phyloP scores from a whole-genome alignment of 1,284 basidiomycete species.

The Stygiomarasmius scandens region DNA sequence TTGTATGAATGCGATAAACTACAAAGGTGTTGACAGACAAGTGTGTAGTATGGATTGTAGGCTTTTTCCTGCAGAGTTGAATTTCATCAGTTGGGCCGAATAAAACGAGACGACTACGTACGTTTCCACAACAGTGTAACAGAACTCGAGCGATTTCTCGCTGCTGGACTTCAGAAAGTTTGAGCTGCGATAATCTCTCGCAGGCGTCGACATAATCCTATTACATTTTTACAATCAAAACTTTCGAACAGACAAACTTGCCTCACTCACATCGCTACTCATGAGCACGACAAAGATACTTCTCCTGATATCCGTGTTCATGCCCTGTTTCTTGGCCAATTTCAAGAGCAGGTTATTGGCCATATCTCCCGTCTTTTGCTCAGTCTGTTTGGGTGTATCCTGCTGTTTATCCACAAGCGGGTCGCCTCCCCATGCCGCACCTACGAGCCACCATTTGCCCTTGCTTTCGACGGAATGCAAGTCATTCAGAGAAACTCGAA shows the following conservation, averaged over 20 bases:
- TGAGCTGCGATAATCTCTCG: slow-evolving; percentile 81
- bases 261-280: slow-evolving; percentile 79
- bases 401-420: slow-evolving; percentile 73
- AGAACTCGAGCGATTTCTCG: slow-evolving; percentile 93
- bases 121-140: slow-evolving; percentile 92
- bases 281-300: slow-evolving; percentile 93
- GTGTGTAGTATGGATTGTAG: slow-evolving; percentile 96
- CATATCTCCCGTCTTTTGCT: slow-evolving; percentile 23
- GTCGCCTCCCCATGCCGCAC: slow-evolving; percentile 94
- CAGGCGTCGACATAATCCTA: slow-evolving; percentile 95
- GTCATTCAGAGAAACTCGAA: slow-evolving; percentile 85
- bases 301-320: slow-evolving; percentile 96
- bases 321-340: slow-evolving; percentile 91
- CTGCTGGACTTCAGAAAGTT: slow-evolving; percentile 88
- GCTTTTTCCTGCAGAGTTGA: slow-evolving; percentile 67
- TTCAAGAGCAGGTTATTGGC: slow-evolving; percentile 65
- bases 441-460: slow-evolving; percentile 99
- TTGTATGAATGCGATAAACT: slow-evolving; percentile 79
- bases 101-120: slow-evolving; percentile 38
- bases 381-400: slow-evolving; percentile 17
- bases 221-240: background rate
- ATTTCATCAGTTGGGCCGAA: slow-evolving; percentile 6
- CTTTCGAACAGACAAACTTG: background rate
- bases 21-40: slow-evolving; percentile 81
- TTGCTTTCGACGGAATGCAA: slow-evolving; percentile 82